These are phyloP conservation scores for Annulohypoxylon moriforme DNA, from an alignment of 495 filamentous ascomycete genomes.

Conservation along the genomic window DNA sequence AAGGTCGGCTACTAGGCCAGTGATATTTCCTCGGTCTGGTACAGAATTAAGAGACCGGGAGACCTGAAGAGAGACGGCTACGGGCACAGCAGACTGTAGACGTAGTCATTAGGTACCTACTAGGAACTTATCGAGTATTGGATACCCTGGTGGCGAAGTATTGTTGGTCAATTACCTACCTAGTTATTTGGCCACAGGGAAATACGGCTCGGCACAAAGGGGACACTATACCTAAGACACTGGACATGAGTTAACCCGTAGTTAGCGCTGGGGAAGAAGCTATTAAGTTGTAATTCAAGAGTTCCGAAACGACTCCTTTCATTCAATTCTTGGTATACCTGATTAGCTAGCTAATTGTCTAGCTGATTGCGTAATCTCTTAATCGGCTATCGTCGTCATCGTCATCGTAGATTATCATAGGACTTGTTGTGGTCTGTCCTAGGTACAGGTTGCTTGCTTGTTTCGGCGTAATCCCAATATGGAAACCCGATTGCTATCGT, in stretches of 20 bases:
- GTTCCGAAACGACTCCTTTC: background rate
- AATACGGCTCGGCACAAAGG: background rate
- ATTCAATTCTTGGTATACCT: background rate
- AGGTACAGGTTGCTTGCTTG: background rate
- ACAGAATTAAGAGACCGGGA: background rate
- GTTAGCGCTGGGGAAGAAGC: conserved; percentile 18
- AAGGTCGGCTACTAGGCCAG: background rate
- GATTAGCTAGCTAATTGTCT: background rate
- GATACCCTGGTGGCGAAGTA: conserved; percentile 13
- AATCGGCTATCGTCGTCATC: background rate
- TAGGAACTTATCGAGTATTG: conserved; percentile 32
- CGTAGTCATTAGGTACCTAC: conserved; percentile 8
- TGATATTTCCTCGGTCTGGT: background rate
- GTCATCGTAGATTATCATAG: background rate
- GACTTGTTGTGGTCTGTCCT: background rate
- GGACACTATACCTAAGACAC: conserved; percentile 44
- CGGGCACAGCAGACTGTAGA: background rate
- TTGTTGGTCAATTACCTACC: conserved; percentile 8
- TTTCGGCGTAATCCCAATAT: background rate
- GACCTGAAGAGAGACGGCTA: background rate
- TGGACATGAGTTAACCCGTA: conserved; percentile 47
- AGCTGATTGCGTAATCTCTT: background rate
- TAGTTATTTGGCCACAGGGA: conserved; percentile 22
- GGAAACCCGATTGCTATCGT: background rate
- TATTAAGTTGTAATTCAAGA: conserved; percentile 8